Conservation (phyloP, 495 filamentous ascomycete species). For the Aspergillus cavernicola region DNA sequence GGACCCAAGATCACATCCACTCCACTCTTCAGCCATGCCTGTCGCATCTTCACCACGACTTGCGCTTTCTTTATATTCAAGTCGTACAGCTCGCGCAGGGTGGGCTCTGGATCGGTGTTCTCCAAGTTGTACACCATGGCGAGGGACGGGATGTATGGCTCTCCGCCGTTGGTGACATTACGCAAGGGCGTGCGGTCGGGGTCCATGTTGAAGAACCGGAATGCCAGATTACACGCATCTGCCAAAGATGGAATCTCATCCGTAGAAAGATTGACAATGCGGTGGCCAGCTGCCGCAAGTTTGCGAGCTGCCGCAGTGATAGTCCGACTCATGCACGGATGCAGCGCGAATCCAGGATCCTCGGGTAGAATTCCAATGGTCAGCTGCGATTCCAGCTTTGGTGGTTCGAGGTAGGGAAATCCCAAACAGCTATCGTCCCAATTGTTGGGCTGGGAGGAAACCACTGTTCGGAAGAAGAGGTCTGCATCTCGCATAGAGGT, state of each 20-base stretch:
- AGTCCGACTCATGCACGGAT: constrained; percentile 49
- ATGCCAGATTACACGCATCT: constrained; percentile 20
- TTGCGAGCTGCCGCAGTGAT: constrained; percentile 38
- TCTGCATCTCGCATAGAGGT: constrained; percentile 32
- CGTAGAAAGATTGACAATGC: constrained; percentile 34
- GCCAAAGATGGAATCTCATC: constrained; percentile 16
- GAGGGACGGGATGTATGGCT: constrained; percentile 23
- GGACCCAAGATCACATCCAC: constrained; percentile 47
- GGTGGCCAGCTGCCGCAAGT: constrained; percentile 39
- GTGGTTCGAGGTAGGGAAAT: constrained; percentile 17
- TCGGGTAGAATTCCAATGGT: constrained; percentile 50
- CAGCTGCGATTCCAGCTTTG: constrained; percentile 17
- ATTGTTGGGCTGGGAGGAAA: constrained; percentile 11
- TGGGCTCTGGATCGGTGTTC: constrained; percentile 20
- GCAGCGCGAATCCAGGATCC: constrained; percentile 48
- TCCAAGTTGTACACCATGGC: constrained; percentile 16
- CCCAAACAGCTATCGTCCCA: constrained; percentile 19
- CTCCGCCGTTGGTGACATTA: constrained; percentile 19
- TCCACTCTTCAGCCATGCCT: constrained; percentile 22
- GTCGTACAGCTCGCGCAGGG: constrained; percentile 22
- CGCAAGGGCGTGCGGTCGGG: constrained; percentile 17
- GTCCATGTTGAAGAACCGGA: constrained; percentile 28
- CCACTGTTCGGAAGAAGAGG: constrained; percentile 23
- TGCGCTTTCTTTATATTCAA: constrained; percentile 17
- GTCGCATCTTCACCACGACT: constrained; percentile 21